phyloP scores from a whole-genome alignment of 345 rosid species.

The Arabidopsis thaliana region TAIR10.1 NC_003074.8:8103501-8104000 shows the following conservation, averaged over 20 bases:
- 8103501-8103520: background rate
- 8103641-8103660: background rate
- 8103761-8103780: constrained; percentile 34
- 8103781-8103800: constrained; percentile 49
- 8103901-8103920: background rate
- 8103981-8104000: constrained; percentile 10
- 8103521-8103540: background rate
- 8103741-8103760: constrained; percentile 8
- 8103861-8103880: constrained; percentile 34
- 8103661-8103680: background rate
- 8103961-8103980: constrained; percentile 18
- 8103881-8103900: constrained; percentile 5
- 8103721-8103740: constrained; percentile 14
- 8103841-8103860: constrained; percentile 39
- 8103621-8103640: background rate
- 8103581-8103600: background rate
- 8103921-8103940: background rate
- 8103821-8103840: constrained; percentile 48
- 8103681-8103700: background rate
- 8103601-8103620: background rate
- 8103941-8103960: constrained; percentile 29
- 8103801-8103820: constrained; percentile 38
- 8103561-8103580: background rate
- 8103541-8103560: background rate
- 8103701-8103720: background rate